Evolutionary conservation across 495 filamentous ascomycete species (phyloP), one percentile per base, ranked within the genome.

Genomic region (Hypoxylon fuscum): DNA sequence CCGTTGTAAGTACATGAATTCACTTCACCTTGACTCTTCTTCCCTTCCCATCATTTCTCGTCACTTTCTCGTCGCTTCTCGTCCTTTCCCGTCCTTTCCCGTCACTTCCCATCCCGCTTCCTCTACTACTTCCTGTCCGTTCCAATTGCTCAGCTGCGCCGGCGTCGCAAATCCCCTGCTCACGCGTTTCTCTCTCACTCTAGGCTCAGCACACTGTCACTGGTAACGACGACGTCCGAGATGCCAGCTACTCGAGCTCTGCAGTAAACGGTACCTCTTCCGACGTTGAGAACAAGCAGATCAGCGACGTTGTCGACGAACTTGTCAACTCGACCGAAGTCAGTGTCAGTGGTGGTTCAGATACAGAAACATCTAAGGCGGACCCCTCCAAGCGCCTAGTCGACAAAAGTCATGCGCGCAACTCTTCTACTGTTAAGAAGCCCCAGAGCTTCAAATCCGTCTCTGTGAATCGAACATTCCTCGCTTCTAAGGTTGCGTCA

Each of bases 381-480:
- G 81, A 84, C 70, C 70, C 69, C 31, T 72, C 74, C 23, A 84
- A 81, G 67, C 68, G 71, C 48, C 76, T 83, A 49, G 79, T 73
- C 50, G 81, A 83, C 43, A 86, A 81, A 62, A 79, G 86, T 54
- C 87, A 91, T 71, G 72, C 77, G 49, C 88, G 90, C 43, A 85
- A 83, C 18, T 83, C 86, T 17, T 90, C 92, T 1, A 70, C 81
- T 6, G 79, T 90, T 40, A 97, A 93, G 81, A 95, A 92, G 73
- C 88, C 87, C 22, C 73, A 86, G n/a, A 86, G 88, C 8, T 99
- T 98, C 83, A 98, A 97, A 73, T 86, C 93, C 4, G 91, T 98
- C 59, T 96, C 91, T 1, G 93, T 97, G 67, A 96, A 96, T 68
- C 96, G 94, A 72, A 90, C 84, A 23, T 94, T 91, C 70, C 79